Evolutionary conservation across 495 filamentous ascomycete genomes (phyloP), one percentile per base, ranked within the genome.

Genomic region (Hypoxylon lenormandii): DNA sequence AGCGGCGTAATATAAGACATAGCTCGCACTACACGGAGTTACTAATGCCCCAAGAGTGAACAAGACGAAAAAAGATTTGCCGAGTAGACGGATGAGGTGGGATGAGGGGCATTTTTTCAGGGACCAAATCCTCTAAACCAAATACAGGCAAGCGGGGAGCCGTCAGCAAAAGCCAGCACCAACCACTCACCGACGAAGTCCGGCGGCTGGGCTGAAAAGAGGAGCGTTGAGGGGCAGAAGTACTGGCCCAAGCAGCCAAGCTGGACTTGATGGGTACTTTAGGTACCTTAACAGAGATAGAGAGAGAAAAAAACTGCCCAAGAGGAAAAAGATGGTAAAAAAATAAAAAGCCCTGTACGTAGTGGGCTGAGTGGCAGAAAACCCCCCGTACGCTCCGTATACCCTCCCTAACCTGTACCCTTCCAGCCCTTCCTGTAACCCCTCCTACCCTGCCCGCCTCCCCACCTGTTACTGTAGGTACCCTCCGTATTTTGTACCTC

Each of bases 51-150:
- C 47, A 60, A 53, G 26, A 43, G 22, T 2, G 18, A 13, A n/a
- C 16, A 18, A 13, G 13, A 15, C 55, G 13, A 12, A 51, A 71
- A 70, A 66, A 71, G 68, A 71, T 71, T 66, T 71, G 68, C 68
- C 68, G 68, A 71, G 33, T 63, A 60, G 65, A 30, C 52, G 30
- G 54, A 62, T 23, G 46, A 60, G 45, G 49, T 49, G 55, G 66
- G 61, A 59, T 69, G 70, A 73, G 70, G 70, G 70, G 70, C 70
- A 73, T 42, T 66, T 65, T 65, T 66, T 64, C 69, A 68, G 63
- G 69, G 69, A 72, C 69, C 53, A 64, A 57, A 69, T 68, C 53
- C 64, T 64, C 59, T 72, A 72, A 18, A 2, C 59, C 40, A 0
- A 36, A 60, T 56, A 16, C 5, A n/a, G 59, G 8, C 15, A 68